Evolutionary conservation across 768 basidiomycete species (phyloP), one percentile per base, ranked within the genome.

Genomic region (Naganishia vishniacii): DNA sequence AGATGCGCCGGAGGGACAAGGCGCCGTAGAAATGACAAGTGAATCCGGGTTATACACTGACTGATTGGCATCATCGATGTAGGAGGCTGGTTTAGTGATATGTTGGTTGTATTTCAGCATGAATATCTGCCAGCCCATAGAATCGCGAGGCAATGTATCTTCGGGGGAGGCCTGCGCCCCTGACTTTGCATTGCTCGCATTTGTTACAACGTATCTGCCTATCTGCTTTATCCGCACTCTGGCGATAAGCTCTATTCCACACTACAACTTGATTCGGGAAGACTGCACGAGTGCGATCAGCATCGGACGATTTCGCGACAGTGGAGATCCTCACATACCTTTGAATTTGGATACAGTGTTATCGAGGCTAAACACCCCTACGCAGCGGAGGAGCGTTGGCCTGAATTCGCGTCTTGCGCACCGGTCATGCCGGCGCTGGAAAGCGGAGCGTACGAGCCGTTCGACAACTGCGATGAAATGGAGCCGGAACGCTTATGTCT

Each of bases 11-110:
- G 32, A 62, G 9, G 65, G 65, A 8, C 61, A 67, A 23, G 44
- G 48, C 11, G 25, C 28, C 15, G 60, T 58, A 11, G 42, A 60
- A 34, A 56, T 56, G 53, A 31, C 53, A 13, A 56, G 53, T 40
- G 48, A 63, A 53, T 48, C 48, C 3, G 62, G 62, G 13, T 41
- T 63, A 8, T 63, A 51, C 41, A 53, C 62, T 28, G 62, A 63
- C 28, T 63, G 34, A 37, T 7, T 37, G 15, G 7, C 34, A 15
- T 15, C 8, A 46, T 11, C 26, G 42, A 41, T n/a, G 34, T 15
- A 6, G 46, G n/a, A 20, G 45, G 29, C 20, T 41, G 15, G 40
- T 16, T 32, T 42, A 45, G 28, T 26, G 7, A 56, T 34, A 56
- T n/a, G n/a, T 1, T 18, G n/a, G 53, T 26, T 26, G 16, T 37